These are phyloP conservation scores for Chalaropsis thielavioides DNA, from an alignment of 2,329 filamentous ascomycete genomes.

Conservation along the genomic window DNA sequence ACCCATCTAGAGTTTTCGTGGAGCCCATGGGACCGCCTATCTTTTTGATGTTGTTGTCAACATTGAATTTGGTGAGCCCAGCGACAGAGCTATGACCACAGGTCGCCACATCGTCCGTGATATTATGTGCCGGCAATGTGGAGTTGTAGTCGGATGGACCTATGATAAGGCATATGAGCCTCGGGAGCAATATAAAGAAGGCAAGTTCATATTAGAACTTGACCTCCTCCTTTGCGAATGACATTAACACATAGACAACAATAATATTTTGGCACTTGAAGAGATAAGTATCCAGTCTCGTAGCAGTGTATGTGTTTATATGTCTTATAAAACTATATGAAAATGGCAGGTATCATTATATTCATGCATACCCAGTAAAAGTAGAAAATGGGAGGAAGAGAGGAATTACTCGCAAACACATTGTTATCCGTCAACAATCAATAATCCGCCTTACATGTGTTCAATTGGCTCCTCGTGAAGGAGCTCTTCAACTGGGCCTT, in stretches of 20 bases:
- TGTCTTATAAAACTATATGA: no score
- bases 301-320: no score
- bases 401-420: no score
- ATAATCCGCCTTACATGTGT: slow-evolving; percentile 31
- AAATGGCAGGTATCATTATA: no score
- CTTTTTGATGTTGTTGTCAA: slow-evolving; percentile 94
- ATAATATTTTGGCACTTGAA: no score
- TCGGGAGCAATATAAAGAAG: slow-evolving; percentile 96
- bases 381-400: no score
- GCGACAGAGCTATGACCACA: slow-evolving; percentile 95
- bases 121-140: slow-evolving; percentile 82
- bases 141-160: slow-evolving; percentile 91
- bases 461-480: slow-evolving; percentile 76
- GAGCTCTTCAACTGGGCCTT: slow-evolving; percentile 45
- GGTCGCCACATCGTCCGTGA: slow-evolving; percentile 89
- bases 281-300: no score
- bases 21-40: slow-evolving; percentile 95
- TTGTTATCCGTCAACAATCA: no score
- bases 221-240: slow-evolving; percentile 73
- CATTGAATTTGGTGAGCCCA: slow-evolving; percentile 65
- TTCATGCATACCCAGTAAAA: no score
- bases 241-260: slow-evolving; percentile 6
- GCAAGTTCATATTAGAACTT: slow-evolving; percentile 90
- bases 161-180: slow-evolving; percentile 94
- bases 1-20: slow-evolving; percentile 73